A percentile compares a stretch with the other conserved stretches of the same genome.
Evolutionary conservation across 2,329 filamentous ascomycete genomes (phyloP).

Genomic region (Chaetomium globosum): DNA sequence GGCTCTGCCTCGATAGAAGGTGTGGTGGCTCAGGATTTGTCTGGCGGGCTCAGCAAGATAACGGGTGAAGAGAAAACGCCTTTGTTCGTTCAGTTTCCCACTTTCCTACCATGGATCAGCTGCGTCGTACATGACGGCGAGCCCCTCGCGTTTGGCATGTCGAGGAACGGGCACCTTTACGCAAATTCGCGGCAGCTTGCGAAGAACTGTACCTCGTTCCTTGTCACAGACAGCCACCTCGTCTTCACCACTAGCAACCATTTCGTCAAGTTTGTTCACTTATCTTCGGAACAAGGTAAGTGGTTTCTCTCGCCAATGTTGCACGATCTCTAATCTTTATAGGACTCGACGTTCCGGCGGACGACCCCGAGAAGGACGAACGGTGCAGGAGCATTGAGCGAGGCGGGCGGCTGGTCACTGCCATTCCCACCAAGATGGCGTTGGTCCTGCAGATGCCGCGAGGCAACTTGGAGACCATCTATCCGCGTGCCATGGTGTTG

Average conservation of each 20-base stretch:
- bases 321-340: conserved; percentile 35
- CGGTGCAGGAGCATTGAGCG: conserved; percentile 89
- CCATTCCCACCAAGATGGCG: conserved; percentile 83
- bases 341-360: conserved; percentile 80
- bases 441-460: conserved; percentile 92
- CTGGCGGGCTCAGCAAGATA: conserved; percentile 51
- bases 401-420: conserved; percentile 82
- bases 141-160: conserved; percentile 63
- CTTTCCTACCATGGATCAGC: conserved; percentile 57
- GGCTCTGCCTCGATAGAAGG: conserved; percentile 34
- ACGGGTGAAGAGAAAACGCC: conserved; percentile 41
- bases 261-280: conserved; percentile 89
- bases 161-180: conserved; percentile 75
- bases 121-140: conserved; percentile 48
- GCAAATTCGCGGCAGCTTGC: conserved; percentile 73
- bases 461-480: conserved; percentile 94
- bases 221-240: conserved; percentile 78
- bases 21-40: conserved; percentile 51
- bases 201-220: conserved; percentile 90
- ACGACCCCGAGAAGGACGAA: conserved; percentile 91
- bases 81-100: conserved; percentile 47
- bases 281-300: conserved; percentile 67
- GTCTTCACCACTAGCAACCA: conserved; percentile 93
- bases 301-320: neutral
- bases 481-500: conserved; percentile 86